A percentile compares a stretch with the other conserved stretches of the same genome.
Conservation (phyloP, 2,329 filamentous ascomycete genomes). For the Hypoxylon sp. region DNA sequence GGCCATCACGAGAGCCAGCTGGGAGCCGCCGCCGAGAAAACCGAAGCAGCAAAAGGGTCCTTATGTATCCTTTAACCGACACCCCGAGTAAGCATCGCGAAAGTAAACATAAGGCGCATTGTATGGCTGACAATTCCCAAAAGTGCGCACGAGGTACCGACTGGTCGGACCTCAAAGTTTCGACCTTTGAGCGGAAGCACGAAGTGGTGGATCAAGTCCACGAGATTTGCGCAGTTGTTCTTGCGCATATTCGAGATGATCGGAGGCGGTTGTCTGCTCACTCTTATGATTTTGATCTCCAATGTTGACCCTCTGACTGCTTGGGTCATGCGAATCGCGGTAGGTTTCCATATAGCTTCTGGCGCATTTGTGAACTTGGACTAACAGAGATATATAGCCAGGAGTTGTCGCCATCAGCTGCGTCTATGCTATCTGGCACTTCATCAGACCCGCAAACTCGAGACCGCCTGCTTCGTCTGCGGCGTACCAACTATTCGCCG, state of each 20-base stretch:
- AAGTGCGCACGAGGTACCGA: constrained; percentile 70
- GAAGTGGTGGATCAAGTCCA: constrained; percentile 75
- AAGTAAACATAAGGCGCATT: too few species aligned
- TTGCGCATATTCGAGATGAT: constrained; percentile 73
- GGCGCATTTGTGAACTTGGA: constrained; percentile 19
- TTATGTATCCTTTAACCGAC: constrained; percentile 81
- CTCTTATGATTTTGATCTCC: constrained; percentile 79
- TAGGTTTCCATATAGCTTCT: constrained; percentile 55
- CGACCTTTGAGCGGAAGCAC: constrained; percentile 73
- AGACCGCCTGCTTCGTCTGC: constrained; percentile 82
- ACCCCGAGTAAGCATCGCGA: constrained; percentile 81
- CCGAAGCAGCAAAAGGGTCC: constrained; percentile 79
- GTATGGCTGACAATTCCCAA: constrained; percentile 12
- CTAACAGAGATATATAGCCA: constrained; percentile 61
- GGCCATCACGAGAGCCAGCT: constrained; percentile 82
- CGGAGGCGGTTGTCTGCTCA: constrained; percentile 74
- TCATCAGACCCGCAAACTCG: constrained; percentile 72
- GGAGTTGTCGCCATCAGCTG: constrained; percentile 77
- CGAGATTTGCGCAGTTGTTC: constrained; percentile 73
- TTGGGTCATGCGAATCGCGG: constrained; percentile 80
- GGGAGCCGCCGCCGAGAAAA: constrained; percentile 67
- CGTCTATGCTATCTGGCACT: constrained; percentile 82
- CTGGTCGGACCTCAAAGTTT: constrained; percentile 67
- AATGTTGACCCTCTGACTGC: constrained; percentile 69
- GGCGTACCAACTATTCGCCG: constrained; percentile 88